These are phyloP conservation scores for Termitomyces sp. DNA, from an alignment of 768 basidiomycete species.

Conservation along the genomic window DNA sequence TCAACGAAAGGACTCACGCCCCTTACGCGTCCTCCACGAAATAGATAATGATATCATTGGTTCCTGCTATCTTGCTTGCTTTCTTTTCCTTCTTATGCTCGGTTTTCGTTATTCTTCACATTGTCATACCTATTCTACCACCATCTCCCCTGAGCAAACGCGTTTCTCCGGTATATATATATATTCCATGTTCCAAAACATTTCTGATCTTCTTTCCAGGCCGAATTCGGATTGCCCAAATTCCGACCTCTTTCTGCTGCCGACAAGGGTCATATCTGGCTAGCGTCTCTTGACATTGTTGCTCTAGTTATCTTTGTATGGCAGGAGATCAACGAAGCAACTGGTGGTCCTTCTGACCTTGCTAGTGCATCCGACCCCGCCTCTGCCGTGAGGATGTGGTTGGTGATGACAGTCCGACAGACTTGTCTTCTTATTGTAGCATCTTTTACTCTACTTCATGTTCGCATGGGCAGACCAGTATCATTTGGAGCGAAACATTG, in stretches of 20 bases:
- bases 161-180: constrained; percentile 61
- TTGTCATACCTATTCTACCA: constrained; percentile 71
- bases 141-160: constrained; percentile 71
- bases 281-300: constrained; percentile 63
- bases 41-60: constrained; percentile 59
- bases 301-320: constrained; percentile 64
- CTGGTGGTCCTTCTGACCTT: constrained; percentile 41
- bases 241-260: constrained; percentile 63
- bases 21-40: not conserved
- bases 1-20: not conserved
- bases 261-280: constrained; percentile 72
- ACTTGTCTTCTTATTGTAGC: constrained; percentile 64
- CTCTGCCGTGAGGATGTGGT: constrained; percentile 64
- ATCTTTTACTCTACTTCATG: constrained; percentile 61
- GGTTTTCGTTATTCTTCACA: constrained; percentile 72
- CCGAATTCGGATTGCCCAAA: constrained; percentile 73
- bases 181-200: constrained; percentile 6
- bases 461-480: constrained; percentile 67
- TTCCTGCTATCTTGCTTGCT: constrained; percentile 63
- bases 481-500: constrained; percentile 69
- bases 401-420: constrained; percentile 63
- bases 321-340: constrained; percentile 56
- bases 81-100: constrained; percentile 72
- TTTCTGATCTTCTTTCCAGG: constrained; percentile 37
- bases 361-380: constrained; percentile 45